Evolutionary conservation across 2,329 filamentous ascomycete genomes (phyloP).

Genomic region (Tolypocladium sp.): DNA sequence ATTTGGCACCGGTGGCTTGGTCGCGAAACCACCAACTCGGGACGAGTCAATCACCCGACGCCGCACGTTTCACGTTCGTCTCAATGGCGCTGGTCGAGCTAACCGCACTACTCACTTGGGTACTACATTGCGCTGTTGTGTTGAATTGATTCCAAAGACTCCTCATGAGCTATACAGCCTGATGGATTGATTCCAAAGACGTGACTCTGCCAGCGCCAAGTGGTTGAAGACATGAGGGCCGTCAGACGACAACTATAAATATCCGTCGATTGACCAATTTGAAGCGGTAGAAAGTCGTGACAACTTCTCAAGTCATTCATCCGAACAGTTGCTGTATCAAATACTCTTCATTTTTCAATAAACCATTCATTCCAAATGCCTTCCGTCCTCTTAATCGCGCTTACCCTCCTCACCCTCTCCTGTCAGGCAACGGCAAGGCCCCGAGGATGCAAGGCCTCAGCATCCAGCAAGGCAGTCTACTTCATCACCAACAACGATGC

Average conservation of each 20-base stretch:
- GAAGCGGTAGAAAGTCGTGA: neutral
- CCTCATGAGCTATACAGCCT: neutral
- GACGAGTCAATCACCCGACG: neutral
- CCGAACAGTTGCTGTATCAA: too few relatives aligned
- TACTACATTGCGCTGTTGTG: neutral
- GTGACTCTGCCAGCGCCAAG: neutral
- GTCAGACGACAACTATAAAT: neutral
- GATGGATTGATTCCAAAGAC: neutral
- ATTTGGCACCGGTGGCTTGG: neutral
- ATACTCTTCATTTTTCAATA: too few relatives aligned
- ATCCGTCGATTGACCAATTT: neutral
- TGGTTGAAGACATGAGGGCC: too few relatives aligned
- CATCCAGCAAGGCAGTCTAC: constrained; percentile 38
- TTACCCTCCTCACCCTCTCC: neutral
- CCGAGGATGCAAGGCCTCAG: neutral
- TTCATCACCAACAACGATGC: constrained; percentile 42
- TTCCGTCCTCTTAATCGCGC: neutral
- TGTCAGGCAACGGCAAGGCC: neutral
- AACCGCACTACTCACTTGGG: too few relatives aligned
- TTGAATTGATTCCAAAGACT: neutral
- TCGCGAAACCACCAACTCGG: neutral
- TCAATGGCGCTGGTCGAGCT: too few relatives aligned
- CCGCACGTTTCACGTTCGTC: neutral
- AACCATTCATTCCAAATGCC: too few relatives aligned
- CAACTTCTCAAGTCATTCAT: too few relatives aligned